Evolutionary conservation across 2,329 filamentous ascomycete species (phyloP).

Genomic region (Penicillium sp.): DNA sequence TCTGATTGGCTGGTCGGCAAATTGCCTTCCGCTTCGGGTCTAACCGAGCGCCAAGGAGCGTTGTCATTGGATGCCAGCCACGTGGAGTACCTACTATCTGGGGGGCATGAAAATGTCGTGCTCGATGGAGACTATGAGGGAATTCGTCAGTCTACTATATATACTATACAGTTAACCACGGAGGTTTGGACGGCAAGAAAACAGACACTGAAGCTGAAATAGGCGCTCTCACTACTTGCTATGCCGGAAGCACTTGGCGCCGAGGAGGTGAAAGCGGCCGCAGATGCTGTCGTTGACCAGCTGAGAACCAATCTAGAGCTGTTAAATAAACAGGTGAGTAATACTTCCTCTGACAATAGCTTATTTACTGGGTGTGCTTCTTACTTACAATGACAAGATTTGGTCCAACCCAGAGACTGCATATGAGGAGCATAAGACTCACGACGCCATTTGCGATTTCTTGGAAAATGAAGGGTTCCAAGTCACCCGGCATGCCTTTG

Average conservation of each 20-base stretch:
- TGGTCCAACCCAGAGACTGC: constrained; percentile 18
- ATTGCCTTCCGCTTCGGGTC: too few relatives aligned
- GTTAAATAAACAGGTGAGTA: neutral
- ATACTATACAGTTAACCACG: too few relatives aligned
- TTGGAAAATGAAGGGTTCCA: constrained; percentile 15
- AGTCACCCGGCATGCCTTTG: constrained; percentile 17
- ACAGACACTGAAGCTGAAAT: neutral
- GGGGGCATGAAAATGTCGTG: too few relatives aligned
- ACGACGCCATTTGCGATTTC: constrained; percentile 17
- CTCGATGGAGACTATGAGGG: too few relatives aligned
- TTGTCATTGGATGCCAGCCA: too few relatives aligned
- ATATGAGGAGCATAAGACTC: constrained; percentile 18
- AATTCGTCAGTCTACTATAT: too few relatives aligned
- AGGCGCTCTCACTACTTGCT: neutral
- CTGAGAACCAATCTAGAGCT: neutral
- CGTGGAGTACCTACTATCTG: too few relatives aligned
- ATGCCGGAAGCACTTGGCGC: neutral
- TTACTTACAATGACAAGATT: constrained; percentile 11
- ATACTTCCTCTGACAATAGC: neutral
- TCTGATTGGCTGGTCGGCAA: too few relatives aligned
- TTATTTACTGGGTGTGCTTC: neutral
- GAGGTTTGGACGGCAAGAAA: too few relatives aligned
- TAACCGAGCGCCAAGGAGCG: too few relatives aligned
- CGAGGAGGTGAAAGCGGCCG: neutral
- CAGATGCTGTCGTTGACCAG: neutral